These are phyloP conservation scores for Populus tomentosa DNA, from an alignment of 441 rosid species.

Conservation along the genomic window DNA sequence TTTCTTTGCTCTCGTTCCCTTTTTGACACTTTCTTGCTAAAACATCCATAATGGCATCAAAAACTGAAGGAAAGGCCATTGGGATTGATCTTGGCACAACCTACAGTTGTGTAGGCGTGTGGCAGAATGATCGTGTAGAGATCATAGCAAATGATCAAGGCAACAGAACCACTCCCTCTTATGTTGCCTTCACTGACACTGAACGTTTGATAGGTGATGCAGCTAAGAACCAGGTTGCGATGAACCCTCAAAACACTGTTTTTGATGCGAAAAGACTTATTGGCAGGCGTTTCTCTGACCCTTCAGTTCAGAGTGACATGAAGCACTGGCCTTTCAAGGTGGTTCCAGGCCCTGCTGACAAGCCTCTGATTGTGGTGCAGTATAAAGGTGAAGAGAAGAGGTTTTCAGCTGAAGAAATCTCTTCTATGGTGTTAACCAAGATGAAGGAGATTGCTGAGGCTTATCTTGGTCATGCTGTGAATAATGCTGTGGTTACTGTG, in stretches of 20 bases:
- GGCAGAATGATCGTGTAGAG: constrained; percentile 45
- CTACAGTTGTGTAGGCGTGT: constrained; percentile 46
- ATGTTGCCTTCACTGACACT: constrained; percentile 46
- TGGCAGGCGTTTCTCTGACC: constrained; percentile 40
- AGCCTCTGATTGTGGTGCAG: constrained; percentile 14
- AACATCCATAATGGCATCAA: constrained; percentile 5
- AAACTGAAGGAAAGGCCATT: constrained; percentile 25
- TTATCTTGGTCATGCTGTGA: constrained; percentile 23
- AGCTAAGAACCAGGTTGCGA: constrained; percentile 50
- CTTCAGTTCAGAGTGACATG: constrained; percentile 1
- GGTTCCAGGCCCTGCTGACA: not conserved
- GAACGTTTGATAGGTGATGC: constrained; percentile 44
- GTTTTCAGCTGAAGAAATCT: constrained; percentile 38
- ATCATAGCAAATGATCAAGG: constrained; percentile 47
- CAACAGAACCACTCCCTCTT: constrained; percentile 49
- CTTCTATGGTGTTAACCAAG: constrained; percentile 34
- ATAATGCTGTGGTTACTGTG: constrained; percentile 32
- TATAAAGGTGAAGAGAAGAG: constrained; percentile 40
- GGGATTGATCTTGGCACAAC: constrained; percentile 55
- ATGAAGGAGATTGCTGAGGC: constrained; percentile 19
- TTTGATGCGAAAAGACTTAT: constrained; percentile 46
- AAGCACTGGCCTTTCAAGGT: not conserved
- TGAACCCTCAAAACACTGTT: constrained; percentile 45
- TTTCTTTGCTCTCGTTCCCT: not conserved
- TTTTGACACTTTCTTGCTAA: not conserved